Evolutionary conservation across 2,329 filamentous ascomycete species (phyloP), one percentile per base, ranked within the genome.

Genomic region (Apiospora phragmitis): DNA sequence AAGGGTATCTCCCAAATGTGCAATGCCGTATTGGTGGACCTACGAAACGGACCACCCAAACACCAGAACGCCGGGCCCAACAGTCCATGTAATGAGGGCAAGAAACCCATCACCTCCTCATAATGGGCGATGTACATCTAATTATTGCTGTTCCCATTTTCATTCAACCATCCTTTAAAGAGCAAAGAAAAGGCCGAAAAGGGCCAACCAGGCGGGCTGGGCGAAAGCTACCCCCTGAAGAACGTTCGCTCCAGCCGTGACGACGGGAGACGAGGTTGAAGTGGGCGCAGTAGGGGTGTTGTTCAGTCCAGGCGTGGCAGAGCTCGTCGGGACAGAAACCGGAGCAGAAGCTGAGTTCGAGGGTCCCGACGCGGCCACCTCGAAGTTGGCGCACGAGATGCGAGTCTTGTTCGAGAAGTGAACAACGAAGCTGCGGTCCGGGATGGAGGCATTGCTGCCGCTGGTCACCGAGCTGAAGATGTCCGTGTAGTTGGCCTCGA

Each of bases 381-480:
- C 11, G 77, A 92, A 91, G 84, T 90, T 91, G 80, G 89, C 90
- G 77, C 90, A 92, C 11, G 86, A 86, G 75, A 92, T 87, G 72
- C 90, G 87, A 1, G 88, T 91, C 80, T 85, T 88, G 83, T 91
- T 91, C 75, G 83, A 83, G 74, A 86, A 90, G 81, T 93, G 91
- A 71, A 93, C 76, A 62, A 91, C 89, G 71, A 93, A 80, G 71
- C 88, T 90, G 71, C 88, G 85, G 82, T 92, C 90, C 65, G 89
- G 90, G 71, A 93, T 88, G 83, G 89, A 93, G 68, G 87, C 83
- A 8, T 83, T 83, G 51, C 84, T 80, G 45, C 85, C 86, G 18
- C 83, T 77, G 59, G 82, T 76, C 42, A 89, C 86, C 4, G 90
- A 89, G n/a, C 86, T 81, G 77, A 85, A 93, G 29, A 81, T 78